These are phyloP conservation scores for Magnolia sinica DNA, from an alignment of 164 flowering plant species.

Conservation along the genomic window DNA sequence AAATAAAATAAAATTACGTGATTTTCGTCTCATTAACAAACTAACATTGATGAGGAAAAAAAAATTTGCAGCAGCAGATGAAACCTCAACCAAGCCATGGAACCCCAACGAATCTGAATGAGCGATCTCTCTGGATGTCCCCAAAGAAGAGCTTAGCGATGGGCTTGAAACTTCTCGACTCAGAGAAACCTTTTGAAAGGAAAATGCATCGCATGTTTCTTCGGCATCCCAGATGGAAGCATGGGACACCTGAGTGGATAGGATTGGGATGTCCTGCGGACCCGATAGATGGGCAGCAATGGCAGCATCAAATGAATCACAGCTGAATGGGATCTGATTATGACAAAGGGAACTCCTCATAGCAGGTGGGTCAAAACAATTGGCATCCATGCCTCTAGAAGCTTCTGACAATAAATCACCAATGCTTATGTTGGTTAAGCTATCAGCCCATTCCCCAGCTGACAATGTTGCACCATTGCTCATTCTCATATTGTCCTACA, in stretches of 20 bases:
- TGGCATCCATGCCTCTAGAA: conserved; percentile 32
- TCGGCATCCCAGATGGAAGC: conserved; percentile 91
- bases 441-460: conserved; percentile 92
- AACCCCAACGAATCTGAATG: conserved; percentile 22
- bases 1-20: conserved; percentile 7
- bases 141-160: conserved; percentile 26
- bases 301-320: conserved; percentile 96
- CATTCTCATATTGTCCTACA: conserved; percentile 40
- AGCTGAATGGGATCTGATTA: conserved; percentile 62
- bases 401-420: conserved; percentile 75
- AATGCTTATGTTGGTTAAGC: conserved; percentile 77
- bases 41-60: neutral
- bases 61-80: neutral
- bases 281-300: conserved; percentile 81
- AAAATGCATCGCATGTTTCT: conserved; percentile 94
- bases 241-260: conserved; percentile 37
- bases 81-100: conserved; percentile 42
- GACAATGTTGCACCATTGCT: conserved; percentile 42
- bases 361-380: conserved; percentile 32
- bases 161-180: conserved; percentile 18
- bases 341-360: conserved; percentile 34
- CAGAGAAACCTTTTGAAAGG: conserved; percentile 49
- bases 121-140: conserved; percentile 16
- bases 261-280: conserved; percentile 35
- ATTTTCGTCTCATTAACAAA: conserved; percentile 5